A percentile compares a stretch with the other conserved stretches of the same genome.
Conservation (phyloP, 768 basidiomycete species). For the Suillus subalutaceus region DNA sequence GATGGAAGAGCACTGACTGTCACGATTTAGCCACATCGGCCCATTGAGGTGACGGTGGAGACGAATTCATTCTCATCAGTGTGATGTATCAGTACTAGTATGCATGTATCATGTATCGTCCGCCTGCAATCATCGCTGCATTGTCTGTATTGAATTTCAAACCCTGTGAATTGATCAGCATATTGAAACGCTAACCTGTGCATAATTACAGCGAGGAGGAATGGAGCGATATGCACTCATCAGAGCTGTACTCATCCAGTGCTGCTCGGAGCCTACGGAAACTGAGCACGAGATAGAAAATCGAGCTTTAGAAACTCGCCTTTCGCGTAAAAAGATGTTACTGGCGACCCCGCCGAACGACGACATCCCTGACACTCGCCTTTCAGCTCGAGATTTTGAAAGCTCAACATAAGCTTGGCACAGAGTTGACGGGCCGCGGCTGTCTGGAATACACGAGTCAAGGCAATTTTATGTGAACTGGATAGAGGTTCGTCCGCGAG, state of each 20-base stretch:
- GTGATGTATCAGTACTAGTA: no score
- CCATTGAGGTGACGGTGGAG: no score
- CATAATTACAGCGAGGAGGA: conserved; percentile 84
- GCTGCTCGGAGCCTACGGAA: conserved; percentile 36
- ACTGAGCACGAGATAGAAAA: conserved; percentile 6
- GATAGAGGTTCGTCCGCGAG: conserved; percentile 35
- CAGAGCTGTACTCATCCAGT: conserved; percentile 29
- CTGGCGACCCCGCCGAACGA: conserved; percentile 93
- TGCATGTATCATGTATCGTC: no score
- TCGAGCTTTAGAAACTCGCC: conserved; percentile 43
- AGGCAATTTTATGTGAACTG: conserved; percentile 35
- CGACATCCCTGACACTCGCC: conserved; percentile 56
- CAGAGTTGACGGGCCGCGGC: conserved; percentile 74
- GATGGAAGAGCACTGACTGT: no score
- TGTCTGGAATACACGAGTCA: conserved; percentile 75
- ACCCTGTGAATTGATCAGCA: neutral
- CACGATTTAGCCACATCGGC: no score
- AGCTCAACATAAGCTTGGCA: conserved; percentile 57
- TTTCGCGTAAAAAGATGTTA: conserved; percentile 67
- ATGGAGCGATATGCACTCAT: conserved; percentile 46
- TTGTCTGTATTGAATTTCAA: conserved; percentile 61
- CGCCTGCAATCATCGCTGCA: conserved; percentile 92
- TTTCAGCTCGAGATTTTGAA: conserved; percentile 45
- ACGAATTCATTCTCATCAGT: no score
- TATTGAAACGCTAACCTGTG: conserved; percentile 51